phyloP scores from a whole-genome alignment of 345 rosid genomes.

The Eucalyptus sp. region DNA sequence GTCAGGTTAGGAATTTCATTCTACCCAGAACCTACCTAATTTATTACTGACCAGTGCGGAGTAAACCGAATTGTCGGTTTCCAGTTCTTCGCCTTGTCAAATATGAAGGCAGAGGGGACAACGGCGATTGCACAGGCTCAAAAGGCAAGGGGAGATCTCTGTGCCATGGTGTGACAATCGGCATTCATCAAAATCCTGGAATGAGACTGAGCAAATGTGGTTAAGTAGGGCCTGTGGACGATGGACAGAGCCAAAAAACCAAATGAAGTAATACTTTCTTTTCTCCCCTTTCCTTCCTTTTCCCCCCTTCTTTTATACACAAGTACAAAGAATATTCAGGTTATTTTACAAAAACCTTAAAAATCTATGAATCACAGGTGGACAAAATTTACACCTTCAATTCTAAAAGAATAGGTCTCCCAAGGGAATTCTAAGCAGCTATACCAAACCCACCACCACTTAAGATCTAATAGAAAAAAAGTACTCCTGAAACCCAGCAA shows the following conservation, averaged over 20 bases:
- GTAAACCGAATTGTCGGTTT: background rate
- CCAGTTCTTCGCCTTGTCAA: background rate
- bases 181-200: background rate
- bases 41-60: background rate
- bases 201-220: background rate
- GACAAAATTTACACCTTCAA: conserved; percentile 18
- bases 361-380: background rate
- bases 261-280: background rate
- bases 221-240: background rate
- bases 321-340: conserved; percentile 28
- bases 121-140: background rate
- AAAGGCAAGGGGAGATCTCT: background rate
- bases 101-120: background rate
- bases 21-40: background rate
- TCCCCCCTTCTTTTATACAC: conserved; percentile 11
- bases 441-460: conserved; percentile 1
- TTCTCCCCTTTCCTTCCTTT: background rate
- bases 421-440: background rate
- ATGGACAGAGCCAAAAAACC: background rate
- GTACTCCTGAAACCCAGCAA: background rate
- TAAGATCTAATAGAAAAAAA: background rate
- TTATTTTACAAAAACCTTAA: conserved; percentile 20
- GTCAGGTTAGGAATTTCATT: background rate
- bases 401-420: conserved; percentile 19
- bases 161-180: background rate